Evolutionary conservation across 441 rosid species (phyloP).

Genomic region (Omphalea diandra): DNA sequence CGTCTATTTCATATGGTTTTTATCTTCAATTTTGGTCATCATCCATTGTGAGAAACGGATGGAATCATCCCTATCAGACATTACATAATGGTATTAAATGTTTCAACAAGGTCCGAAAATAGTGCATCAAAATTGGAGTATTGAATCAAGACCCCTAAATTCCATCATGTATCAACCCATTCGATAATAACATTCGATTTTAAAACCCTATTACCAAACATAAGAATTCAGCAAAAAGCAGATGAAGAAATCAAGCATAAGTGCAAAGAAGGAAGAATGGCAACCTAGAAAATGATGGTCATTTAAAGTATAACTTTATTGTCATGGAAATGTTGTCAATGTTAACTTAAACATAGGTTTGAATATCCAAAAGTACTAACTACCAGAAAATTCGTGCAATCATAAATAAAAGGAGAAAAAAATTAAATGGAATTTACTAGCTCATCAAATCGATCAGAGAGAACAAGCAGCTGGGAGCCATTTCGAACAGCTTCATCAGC

Average conservation of each 20-base stretch:
- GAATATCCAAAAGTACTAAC: slow-evolving; percentile 3
- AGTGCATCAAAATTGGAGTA: too few relatives aligned
- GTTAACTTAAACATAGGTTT: not conserved
- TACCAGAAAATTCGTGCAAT: not conserved
- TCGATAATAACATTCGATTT: too few relatives aligned
- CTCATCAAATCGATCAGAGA: slow-evolving; percentile 80
- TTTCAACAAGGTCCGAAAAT: too few relatives aligned
- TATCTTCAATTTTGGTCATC: too few relatives aligned
- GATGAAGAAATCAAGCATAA: not conserved
- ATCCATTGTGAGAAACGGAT: too few relatives aligned
- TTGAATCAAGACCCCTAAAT: too few relatives aligned
- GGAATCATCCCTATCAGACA: too few relatives aligned
- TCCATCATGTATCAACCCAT: too few relatives aligned
- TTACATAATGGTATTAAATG: too few relatives aligned
- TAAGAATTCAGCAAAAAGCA: not conserved
- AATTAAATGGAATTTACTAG: slow-evolving; percentile 44
- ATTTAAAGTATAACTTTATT: not conserved
- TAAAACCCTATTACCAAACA: too few relatives aligned
- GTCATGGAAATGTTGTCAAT: not conserved
- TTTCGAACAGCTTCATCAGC: slow-evolving; percentile 98
- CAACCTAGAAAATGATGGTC: not conserved
- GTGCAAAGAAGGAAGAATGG: not conserved
- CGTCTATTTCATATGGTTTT: too few relatives aligned
- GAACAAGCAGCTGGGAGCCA: slow-evolving; percentile 94
- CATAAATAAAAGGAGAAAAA: not conserved